Percentiles rank a stretch among this genome's conserved stretches.
phyloP scores from a whole-genome alignment of 1,284 basidiomycete genomes.

The Takashimella koratensis region DNA sequence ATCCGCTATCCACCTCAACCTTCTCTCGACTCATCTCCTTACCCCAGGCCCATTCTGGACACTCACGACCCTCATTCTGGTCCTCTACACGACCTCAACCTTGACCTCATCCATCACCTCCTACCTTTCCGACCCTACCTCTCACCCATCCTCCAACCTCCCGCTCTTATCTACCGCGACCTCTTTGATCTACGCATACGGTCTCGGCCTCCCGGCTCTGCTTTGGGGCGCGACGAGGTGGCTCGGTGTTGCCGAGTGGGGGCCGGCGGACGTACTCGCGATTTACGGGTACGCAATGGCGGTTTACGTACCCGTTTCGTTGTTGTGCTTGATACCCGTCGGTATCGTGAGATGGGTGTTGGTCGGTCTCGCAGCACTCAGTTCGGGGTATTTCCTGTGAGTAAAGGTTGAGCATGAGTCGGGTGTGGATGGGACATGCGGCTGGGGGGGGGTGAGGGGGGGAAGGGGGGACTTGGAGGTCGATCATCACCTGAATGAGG shows the following conservation, averaged over 20 bases:
- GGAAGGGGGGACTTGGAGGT: too few species aligned
- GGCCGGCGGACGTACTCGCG: slow-evolving; percentile 62
- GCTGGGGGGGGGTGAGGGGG: too few species aligned
- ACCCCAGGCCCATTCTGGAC: slow-evolving; percentile 90
- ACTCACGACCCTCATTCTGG: slow-evolving; percentile 83
- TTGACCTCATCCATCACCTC: slow-evolving; percentile 75
- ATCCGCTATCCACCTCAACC: too few species aligned
- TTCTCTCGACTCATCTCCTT: neutral
- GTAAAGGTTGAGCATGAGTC: slow-evolving; percentile 20
- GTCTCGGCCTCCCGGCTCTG: slow-evolving; percentile 68
- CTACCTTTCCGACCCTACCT: slow-evolving; percentile 60
- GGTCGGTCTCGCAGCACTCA: slow-evolving; percentile 63
- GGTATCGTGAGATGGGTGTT: slow-evolving; percentile 74
- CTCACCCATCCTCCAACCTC: slow-evolving; percentile 56
- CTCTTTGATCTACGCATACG: slow-evolving; percentile 79
- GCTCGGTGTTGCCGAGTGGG: slow-evolving; percentile 79
- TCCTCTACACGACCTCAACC: slow-evolving; percentile 85
- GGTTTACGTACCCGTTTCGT: slow-evolving; percentile 60
- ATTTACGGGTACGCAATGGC: slow-evolving; percentile 54
- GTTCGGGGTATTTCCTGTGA: slow-evolving; percentile 77
- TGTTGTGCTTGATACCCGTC: slow-evolving; percentile 72
- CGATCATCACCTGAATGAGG: too few species aligned
- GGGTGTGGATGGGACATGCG: too few species aligned
- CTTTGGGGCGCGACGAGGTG: slow-evolving; percentile 68
- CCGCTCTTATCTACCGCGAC: slow-evolving; percentile 75